Base-by-base conservation (phyloP, 495 filamentous ascomycete genomes). In the Massariosphaeria phaeospora region DNA sequence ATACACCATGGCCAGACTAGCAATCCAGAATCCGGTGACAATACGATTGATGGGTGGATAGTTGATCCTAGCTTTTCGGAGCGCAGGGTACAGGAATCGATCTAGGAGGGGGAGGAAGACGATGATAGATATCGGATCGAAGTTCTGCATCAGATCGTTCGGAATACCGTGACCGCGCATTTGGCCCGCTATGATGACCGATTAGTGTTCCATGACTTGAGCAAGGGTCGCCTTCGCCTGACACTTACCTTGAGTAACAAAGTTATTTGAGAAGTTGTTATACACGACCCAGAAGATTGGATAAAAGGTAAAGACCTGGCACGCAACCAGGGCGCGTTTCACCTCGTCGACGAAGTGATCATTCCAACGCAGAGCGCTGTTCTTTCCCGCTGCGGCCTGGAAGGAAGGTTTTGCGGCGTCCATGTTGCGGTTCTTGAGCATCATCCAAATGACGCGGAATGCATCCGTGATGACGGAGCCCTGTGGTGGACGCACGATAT, bases 11-110 rank as follows among this genome's bases (percentile, higher is more conserved):
- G 82, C 79, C 33, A 85, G 49, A 1, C 78, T 74, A 20, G 79
- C 84, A 57, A 87, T 65, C 25, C 81, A 67, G 68, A 91, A 86
- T 27, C 85, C 87, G 3, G 81, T 76, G 6, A 82, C 76, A 65
- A 91, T 91, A 67, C 87, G 83, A 41, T 81, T 82, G 59, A 90
- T 81, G 20, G 85, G 85, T 41, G 73, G 78, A 71, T 88, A 86
- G 52, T 76, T 74, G 59, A 89, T 83, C 59, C 73, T 74, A n/a
- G 76, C 24, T 47, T 73, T 80, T 10, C 84, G 81, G 40, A 90
- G 75, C 12, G 74, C 26, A 0, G 87, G 87, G 67, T 88, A 90
- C 53, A 90, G 52, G 40, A 81, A 40, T 30, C 78, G 78, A 65
- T 88, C 84, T 48, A 85, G 73, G 46, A 89, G 57, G 2, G 87